Conservation (phyloP, 1,284 basidiomycete genomes). For the Takashimella tepidaria region DNA sequence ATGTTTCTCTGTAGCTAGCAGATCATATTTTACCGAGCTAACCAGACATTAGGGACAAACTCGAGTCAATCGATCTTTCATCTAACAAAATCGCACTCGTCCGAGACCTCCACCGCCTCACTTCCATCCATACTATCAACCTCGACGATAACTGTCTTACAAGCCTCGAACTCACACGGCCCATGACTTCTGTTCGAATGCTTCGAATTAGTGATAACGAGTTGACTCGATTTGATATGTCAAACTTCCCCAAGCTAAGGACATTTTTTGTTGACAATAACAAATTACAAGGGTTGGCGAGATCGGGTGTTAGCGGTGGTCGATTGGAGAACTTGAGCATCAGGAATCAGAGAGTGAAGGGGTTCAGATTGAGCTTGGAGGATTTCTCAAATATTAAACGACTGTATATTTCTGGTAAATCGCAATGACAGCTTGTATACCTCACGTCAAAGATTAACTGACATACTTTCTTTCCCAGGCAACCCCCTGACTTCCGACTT, state of each 20-base stretch:
- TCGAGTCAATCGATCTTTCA: constrained; percentile 79
- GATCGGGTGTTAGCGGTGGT: constrained; percentile 53
- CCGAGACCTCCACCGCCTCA: constrained; percentile 58
- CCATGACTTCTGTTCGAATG: constrained; percentile 68
- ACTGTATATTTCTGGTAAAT: constrained; percentile 84
- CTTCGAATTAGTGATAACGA: constrained; percentile 81
- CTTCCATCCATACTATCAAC: constrained; percentile 66
- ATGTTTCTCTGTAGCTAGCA: too few relatives aligned
- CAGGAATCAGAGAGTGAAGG: constrained; percentile 65
- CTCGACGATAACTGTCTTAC: constrained; percentile 65
- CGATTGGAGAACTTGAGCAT: constrained; percentile 83
- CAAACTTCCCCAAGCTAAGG: constrained; percentile 65
- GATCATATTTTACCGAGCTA: too few relatives aligned
- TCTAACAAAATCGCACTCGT: constrained; percentile 66
- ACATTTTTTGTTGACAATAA: constrained; percentile 93
- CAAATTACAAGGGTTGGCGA: constrained; percentile 52
- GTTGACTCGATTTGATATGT: constrained; percentile 64
- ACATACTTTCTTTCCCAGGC: constrained; percentile 26
- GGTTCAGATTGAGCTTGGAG: constrained; percentile 53
- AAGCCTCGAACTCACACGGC: constrained; percentile 19
- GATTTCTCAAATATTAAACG: constrained; percentile 86
- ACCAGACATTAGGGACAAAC: constrained; percentile 47
- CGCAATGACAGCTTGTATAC: neutral
- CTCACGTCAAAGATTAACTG: neutral
- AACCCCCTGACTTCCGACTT: constrained; percentile 47